Conservation (phyloP, 2,329 filamentous ascomycete species). For the Xylariaceae sp. region DNA sequence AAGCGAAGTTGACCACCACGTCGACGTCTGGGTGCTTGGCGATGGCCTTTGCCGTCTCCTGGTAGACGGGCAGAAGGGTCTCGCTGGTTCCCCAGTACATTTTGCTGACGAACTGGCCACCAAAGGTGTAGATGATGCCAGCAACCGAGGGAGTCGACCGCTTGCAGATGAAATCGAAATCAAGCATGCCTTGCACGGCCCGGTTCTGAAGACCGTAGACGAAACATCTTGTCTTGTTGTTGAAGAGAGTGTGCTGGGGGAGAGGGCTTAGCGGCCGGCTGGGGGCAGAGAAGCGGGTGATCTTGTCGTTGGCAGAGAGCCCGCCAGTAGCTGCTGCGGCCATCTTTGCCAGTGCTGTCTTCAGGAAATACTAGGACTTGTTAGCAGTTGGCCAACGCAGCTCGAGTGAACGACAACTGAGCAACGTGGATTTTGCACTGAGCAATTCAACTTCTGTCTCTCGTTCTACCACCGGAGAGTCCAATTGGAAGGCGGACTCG, state of each 20-base stretch:
- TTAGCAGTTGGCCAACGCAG: no score
- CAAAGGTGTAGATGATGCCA: conserved; percentile 99
- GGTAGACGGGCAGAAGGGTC: conserved; percentile 97
- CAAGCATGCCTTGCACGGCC: conserved; percentile 88
- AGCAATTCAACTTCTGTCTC: background rate
- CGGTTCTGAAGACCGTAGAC: conserved; percentile 98
- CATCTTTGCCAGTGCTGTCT: conserved; percentile 41
- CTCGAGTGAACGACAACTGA: background rate
- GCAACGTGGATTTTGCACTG: background rate
- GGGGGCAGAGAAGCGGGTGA: conserved; percentile 89
- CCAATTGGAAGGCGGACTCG: background rate
- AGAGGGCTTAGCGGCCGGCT: conserved; percentile 88
- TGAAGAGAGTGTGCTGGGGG: conserved; percentile 87
- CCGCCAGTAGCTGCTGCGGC: conserved; percentile 47
- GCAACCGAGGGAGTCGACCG: conserved; percentile 91
- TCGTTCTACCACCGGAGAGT: no score
- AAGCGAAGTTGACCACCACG: conserved; percentile 98
- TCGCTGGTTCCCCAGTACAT: conserved; percentile 99
- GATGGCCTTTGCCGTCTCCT: conserved; percentile 86
- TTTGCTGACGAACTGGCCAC: conserved; percentile 99
- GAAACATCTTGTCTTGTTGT: conserved; percentile 99
- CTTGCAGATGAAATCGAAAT: conserved; percentile 99
- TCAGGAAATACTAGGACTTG: background rate
- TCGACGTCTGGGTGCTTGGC: conserved; percentile 96
- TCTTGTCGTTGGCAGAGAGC: conserved; percentile 92